phyloP scores from a whole-genome alignment of 1,139 yeast genomes.

The Yamadazyma conglobata region DNA sequence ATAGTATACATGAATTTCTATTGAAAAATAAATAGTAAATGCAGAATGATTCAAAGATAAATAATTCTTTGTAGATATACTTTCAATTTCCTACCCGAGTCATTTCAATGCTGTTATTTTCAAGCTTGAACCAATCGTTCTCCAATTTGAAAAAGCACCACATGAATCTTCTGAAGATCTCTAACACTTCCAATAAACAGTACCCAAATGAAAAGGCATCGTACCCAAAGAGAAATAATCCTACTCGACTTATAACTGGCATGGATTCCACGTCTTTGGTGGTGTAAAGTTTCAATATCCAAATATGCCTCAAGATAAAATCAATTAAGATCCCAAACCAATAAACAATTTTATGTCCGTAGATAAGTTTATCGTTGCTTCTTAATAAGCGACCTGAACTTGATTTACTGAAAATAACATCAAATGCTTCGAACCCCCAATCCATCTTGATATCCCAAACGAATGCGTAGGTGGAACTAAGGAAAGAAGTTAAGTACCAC shows the following conservation, averaged over 20 bases:
- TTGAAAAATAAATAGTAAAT: constrained; percentile 2
- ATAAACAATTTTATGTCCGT: constrained; percentile 29
- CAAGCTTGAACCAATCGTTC: constrained; percentile 57
- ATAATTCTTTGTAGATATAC: too few relatives aligned
- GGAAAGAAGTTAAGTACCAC: constrained; percentile 52
- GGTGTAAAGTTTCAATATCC: constrained; percentile 59
- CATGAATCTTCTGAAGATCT: constrained; percentile 76
- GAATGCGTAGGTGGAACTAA: constrained; percentile 75
- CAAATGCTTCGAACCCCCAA: constrained; percentile 73
- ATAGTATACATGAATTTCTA: too few relatives aligned
- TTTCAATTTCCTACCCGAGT: neutral
- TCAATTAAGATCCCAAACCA: constrained; percentile 56
- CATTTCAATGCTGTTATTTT: constrained; percentile 2
- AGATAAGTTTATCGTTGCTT: constrained; percentile 20
- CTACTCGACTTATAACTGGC: constrained; percentile 18
- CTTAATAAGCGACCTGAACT: constrained; percentile 18
- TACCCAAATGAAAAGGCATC: constrained; percentile 57
- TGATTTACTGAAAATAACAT: constrained; percentile 18
- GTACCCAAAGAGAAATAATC: constrained; percentile 38
- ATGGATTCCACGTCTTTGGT: constrained; percentile 22
- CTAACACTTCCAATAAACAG: constrained; percentile 64
- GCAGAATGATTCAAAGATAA: constrained; percentile 1
- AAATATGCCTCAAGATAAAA: constrained; percentile 63
- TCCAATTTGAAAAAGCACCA: constrained; percentile 89
- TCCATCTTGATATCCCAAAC: constrained; percentile 88